Evolutionary conservation across 1,139 yeast species (phyloP).

Genomic region (Kazachstania sp.): DNA sequence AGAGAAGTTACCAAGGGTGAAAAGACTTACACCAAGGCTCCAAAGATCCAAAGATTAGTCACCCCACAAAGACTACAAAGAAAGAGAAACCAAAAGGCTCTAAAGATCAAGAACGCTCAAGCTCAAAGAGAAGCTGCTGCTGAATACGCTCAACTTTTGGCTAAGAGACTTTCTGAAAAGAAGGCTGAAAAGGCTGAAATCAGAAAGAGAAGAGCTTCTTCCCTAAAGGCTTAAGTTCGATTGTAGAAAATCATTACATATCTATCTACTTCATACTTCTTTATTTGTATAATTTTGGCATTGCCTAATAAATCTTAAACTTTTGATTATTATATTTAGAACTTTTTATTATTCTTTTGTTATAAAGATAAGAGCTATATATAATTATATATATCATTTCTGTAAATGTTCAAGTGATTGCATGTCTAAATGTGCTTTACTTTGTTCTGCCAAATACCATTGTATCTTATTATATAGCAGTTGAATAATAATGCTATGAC

Average conservation of each 20-base stretch:
- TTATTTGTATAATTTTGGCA: constrained; percentile 13
- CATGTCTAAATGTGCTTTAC: constrained; percentile 1
- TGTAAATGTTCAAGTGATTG: too few species aligned
- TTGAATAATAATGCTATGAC: constrained; percentile 25
- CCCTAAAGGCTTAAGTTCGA: constrained; percentile 66
- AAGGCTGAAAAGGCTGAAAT: constrained; percentile 97
- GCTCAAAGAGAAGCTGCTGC: constrained; percentile 99
- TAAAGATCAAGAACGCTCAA: constrained; percentile 95
- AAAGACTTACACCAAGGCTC: constrained; percentile 98
- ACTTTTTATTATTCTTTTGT: not conserved
- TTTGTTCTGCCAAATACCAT: constrained; percentile 10
- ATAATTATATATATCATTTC: not conserved
- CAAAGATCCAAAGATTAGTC: constrained; percentile 98
- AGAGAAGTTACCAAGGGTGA: constrained; percentile 98
- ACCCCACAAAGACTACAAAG: constrained; percentile 99
- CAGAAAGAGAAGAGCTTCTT: constrained; percentile 99
- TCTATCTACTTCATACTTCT: constrained; percentile 12
- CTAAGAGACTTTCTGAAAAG: constrained; percentile 96
- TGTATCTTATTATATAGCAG: constrained; percentile 14
- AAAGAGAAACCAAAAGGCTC: constrained; percentile 94
- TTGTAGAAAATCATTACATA: constrained; percentile 6
- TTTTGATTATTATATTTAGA: constrained; percentile 2
- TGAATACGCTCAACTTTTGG: constrained; percentile 98
- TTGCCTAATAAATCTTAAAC: constrained; percentile 9
- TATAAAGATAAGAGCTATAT: not conserved